Evolutionary conservation across 352 stramenopile species (phyloP), one percentile per base, ranked within the genome.

Genomic region (Phytophthora pini): DNA sequence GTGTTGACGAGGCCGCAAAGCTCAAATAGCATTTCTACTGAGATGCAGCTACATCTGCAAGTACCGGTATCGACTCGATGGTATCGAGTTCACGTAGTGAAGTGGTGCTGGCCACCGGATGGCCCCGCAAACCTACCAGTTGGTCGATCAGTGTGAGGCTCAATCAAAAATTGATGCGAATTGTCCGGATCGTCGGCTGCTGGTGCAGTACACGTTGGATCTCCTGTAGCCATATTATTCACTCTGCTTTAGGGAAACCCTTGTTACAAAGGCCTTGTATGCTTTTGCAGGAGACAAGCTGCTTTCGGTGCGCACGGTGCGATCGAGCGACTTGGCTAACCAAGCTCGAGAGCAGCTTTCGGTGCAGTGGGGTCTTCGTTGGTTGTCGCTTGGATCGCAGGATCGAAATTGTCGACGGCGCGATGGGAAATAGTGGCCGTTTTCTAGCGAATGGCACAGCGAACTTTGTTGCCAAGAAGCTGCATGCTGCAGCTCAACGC

Each of bases 351-450:
- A 36, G 29, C 38, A 29, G 29, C 45, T 56, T 48, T 46, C 60
- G 41, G 54, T 67, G 59, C 32, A 55, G 41, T 32, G 31, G 3
- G 2, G 31, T 40, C 43, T 54, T 51, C 61, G 58, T 64, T 56
- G 61, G 32, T 71, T 41, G 63, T 61, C 43, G 45, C 26, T 49
- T 40, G 12, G 41, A 56, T 70, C 63, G 56, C 56, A 22, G 34
- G 36, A 12, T 71, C 52, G 63, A 57, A 48, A 15, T 38, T 56
- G 31, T 54, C 61, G 55, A 70, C 55, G 61, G 38, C 29, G 54
- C 61, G 56, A 61, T 36, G 27, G 31, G 36, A 67, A 66, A 67
- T 67, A 57, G 31, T 52, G 63, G n/a, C 46, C 50, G 34, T 58
- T 63, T 52, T 68, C 39, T 65, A 63, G 22, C 38, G 39, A 36